These are phyloP conservation scores for Blastobotrys aristatus DNA, from an alignment of 1,139 yeast species.

Conservation along the genomic window DNA sequence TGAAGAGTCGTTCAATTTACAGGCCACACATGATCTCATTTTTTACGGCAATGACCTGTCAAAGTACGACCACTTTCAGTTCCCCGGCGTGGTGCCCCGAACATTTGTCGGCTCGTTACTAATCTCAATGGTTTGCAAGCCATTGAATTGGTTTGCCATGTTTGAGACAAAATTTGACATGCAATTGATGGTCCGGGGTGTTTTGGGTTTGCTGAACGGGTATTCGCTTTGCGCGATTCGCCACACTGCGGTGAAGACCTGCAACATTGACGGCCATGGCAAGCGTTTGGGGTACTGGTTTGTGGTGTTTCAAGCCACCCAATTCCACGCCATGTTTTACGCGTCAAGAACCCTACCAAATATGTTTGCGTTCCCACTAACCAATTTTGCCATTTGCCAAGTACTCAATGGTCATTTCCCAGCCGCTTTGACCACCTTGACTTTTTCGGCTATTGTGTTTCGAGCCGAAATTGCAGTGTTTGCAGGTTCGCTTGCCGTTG, in stretches of 20 bases:
- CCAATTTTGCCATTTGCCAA: conserved; percentile 50
- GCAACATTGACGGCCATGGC: conserved; percentile 16
- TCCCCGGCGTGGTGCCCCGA: conserved; percentile 89
- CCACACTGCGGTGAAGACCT: conserved; percentile 15
- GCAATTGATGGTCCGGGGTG: conserved; percentile 39
- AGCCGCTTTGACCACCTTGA: conserved; percentile 51
- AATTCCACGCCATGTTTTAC: conserved; percentile 77
- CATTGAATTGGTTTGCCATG: conserved; percentile 30
- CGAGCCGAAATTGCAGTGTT: conserved; percentile 68
- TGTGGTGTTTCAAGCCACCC: conserved; percentile 51
- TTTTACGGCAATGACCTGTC: conserved; percentile 48
- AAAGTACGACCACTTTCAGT: conserved; percentile 63
- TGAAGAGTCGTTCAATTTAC: conserved; percentile 89
- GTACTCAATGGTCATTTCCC: conserved; percentile 47
- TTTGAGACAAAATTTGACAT: conserved; percentile 31
- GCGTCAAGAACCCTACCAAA: conserved; percentile 81
- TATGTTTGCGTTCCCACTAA: conserved; percentile 74
- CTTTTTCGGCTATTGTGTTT: conserved; percentile 64
- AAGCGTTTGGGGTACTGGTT: conserved; percentile 43
- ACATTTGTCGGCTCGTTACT: conserved; percentile 73
- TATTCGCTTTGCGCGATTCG: conserved; percentile 28
- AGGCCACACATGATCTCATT: conserved; percentile 80
- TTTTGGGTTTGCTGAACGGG: conserved; percentile 33
- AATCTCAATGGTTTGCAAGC: conserved; percentile 43
- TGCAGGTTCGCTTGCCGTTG: conserved; percentile 43